Base-by-base conservation (phyloP, 352 stramenopile genomes). In the Pythium periplocum region DNA sequence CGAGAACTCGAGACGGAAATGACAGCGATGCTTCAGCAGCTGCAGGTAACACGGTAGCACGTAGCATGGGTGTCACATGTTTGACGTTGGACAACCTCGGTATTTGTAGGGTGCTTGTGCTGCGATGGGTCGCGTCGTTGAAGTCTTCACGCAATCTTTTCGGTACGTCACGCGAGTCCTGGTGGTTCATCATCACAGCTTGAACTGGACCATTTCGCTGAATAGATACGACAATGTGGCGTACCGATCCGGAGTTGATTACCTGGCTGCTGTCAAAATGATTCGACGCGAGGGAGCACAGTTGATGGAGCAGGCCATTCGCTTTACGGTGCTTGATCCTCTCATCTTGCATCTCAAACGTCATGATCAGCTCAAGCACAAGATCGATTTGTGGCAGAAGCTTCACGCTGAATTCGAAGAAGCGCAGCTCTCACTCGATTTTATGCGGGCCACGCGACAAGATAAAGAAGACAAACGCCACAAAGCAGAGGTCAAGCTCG, bases 271-370 rank as follows among this genome's bases (percentile, higher is more conserved):
- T 30, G 74, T 83, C 61, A 83, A 78, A 49, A 57, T 68, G 40
- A 76, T 90, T 55, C 67, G 77, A n/a, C 67, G 58, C 38, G 63
- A 82, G 41, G 64, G 79, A 31, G 78, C 69, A 0, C 73, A 90
- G 30, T 64, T 75, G 42, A 75, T 89, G 70, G 79, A 93, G 39
- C 83, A 90, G 56, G 83, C 83, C 3, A 73, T 93, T 45, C 73
- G 78, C 9, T 89, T 93, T 59, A 93, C 79, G 1, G 74, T 90
- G 11, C 30, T 90, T 45, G 79, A 90, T 48, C 79, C 83, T 6
- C 48, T 93, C 3, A 57, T 71, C 42, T 67, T 69, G 11, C 71
- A 66, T 6, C 66, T 93, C 38, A 68, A 86, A 35, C 67, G 64
- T 11, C 71, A 90, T 60, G 57, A 72, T 1, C 47, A 68, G 8